Evolutionary conservation across 208 protist genomes (phyloP).

Genomic region (Acanthamoeba quina): DNA sequence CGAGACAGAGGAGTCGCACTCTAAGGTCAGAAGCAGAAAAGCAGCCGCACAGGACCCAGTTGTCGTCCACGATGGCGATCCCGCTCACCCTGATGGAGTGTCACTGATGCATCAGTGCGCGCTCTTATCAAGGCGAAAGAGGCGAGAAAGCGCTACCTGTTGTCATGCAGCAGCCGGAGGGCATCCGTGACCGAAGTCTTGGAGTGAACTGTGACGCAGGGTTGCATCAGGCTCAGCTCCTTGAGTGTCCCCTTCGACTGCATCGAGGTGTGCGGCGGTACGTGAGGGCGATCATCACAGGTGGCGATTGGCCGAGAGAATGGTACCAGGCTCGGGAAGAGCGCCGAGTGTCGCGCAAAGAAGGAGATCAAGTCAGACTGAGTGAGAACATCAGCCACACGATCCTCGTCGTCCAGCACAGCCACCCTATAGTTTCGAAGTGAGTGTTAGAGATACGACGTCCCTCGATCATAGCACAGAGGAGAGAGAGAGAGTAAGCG

Average conservation of each 20-base stretch:
- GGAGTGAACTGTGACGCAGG: neutral
- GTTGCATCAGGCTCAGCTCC: neutral
- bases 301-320: too few species aligned
- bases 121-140: neutral
- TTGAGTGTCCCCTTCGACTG: neutral
- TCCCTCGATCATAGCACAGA: neutral
- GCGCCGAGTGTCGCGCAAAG: neutral
- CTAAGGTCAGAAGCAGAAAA: neutral
- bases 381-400: neutral
- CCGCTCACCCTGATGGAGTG: neutral
- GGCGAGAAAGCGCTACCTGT: neutral
- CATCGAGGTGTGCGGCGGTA: too few species aligned
- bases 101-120: too few species aligned
- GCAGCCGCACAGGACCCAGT: neutral
- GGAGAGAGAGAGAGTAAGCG: too few species aligned
- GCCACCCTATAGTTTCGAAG: neutral
- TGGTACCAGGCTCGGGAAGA: neutral
- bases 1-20: neutral
- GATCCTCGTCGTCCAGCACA: conserved; percentile 25
- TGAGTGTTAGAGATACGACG: neutral
- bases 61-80: conserved; percentile 19
- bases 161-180: neutral
- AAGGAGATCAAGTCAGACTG: neutral
- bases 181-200: neutral
- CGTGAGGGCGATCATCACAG: neutral